Conservation (phyloP, 2,329 filamentous ascomycete genomes). For the Fusarium brachygibbosum region DNA sequence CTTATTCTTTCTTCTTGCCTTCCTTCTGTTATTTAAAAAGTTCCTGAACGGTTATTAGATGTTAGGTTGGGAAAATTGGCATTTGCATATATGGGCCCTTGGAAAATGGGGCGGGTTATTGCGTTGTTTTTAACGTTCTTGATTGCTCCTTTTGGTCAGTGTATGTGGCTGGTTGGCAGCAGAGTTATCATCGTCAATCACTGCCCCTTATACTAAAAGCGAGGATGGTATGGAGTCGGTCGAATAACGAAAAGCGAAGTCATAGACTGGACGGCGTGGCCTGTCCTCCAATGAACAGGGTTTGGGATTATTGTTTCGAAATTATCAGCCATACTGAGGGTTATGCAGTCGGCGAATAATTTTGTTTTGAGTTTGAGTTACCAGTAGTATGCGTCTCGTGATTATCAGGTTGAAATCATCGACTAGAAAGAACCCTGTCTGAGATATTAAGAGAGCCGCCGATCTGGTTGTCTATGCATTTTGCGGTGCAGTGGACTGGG, state of each 20-base stretch:
- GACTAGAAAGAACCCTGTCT: neutral
- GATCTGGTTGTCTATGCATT: neutral
- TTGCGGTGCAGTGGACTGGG: neutral
- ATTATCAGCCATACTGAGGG: constrained; percentile 29
- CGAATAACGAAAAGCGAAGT: constrained; percentile 40
- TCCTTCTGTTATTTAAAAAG: constrained; percentile 16
- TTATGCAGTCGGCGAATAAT: constrained; percentile 2
- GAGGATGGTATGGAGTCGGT: constrained; percentile 37
- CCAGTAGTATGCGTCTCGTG: neutral
- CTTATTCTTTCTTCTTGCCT: neutral
- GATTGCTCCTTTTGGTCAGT: constrained; percentile 18
- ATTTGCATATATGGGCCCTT: constrained; percentile 37
- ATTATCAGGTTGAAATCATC: neutral
- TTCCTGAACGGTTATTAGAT: constrained; percentile 28
- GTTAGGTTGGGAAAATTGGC: constrained; percentile 37
- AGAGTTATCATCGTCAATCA: constrained; percentile 6
- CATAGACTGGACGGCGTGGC: constrained; percentile 40
- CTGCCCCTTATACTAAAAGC: constrained; percentile 33
- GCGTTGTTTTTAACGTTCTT: constrained; percentile 10
- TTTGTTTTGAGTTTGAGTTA: neutral
- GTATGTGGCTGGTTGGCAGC: constrained; percentile 6
- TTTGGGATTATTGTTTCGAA: constrained; percentile 18
- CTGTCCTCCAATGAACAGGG: constrained; percentile 16
- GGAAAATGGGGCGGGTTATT: constrained; percentile 18
- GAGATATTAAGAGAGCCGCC: neutral